Percentiles rank a stretch among this genome's conserved stretches.
phyloP scores from a whole-genome alignment of 140 eudicot species.

The Senecio squalidus region DNA sequence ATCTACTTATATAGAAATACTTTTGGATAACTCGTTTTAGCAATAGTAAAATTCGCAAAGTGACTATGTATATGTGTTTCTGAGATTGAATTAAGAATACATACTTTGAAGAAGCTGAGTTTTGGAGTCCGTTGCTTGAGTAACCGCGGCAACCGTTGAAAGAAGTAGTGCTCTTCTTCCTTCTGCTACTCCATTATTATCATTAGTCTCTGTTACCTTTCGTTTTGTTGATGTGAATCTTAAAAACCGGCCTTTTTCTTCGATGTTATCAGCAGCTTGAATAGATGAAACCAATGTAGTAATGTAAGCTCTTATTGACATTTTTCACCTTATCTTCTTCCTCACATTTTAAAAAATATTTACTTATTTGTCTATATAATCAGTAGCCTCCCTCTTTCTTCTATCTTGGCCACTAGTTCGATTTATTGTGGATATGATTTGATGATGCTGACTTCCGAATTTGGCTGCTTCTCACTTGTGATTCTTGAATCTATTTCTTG shows the following conservation, averaged over 20 bases:
- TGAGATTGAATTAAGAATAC: neutral
- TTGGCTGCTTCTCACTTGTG: conserved; percentile 28
- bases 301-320: conserved; percentile 45
- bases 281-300: conserved; percentile 41
- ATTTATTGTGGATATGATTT: conserved; percentile 28
- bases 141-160: conserved; percentile 33
- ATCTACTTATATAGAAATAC: neutral
- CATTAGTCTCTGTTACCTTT: conserved; percentile 8
- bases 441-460: conserved; percentile 23
- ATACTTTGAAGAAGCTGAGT: conserved; percentile 71
- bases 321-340: conserved; percentile 34
- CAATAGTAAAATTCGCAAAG: neutral
- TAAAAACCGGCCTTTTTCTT: conserved; percentile 15
- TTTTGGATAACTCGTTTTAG: neutral
- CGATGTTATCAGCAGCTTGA: conserved; percentile 36
- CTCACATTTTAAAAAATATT: neutral
- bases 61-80: neutral
- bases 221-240: conserved; percentile 20
- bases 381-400: conserved; percentile 5
- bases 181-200: conserved; percentile 4
- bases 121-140: conserved; percentile 42
- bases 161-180: conserved; percentile 53
- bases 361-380: conserved; percentile 6
- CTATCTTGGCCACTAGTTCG: conserved; percentile 33
- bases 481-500: neutral